phyloP scores from a whole-genome alignment of 805 yeast species.

The Cyberlindnera sargentensis region DNA sequence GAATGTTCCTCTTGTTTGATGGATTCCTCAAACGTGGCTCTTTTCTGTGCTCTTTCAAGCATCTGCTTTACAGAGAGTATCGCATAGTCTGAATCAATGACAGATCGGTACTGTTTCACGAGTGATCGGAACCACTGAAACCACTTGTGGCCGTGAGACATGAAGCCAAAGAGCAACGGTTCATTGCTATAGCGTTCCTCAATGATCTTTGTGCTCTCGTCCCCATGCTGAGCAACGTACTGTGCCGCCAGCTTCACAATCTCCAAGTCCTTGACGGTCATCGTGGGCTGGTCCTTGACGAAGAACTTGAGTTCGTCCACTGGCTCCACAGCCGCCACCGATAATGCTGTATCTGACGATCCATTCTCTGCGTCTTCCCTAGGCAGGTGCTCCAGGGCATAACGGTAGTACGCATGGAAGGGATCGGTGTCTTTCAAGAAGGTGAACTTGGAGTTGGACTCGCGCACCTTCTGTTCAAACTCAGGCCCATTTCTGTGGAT shows the following conservation, averaged over 20 bases:
- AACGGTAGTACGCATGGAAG: conserved; percentile 49
- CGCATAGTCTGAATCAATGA: conserved; percentile 19
- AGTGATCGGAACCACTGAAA: conserved; percentile 42
- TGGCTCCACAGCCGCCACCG: conserved; percentile 1
- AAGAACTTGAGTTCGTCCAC: conserved; percentile 11
- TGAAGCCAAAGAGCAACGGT: conserved; percentile 60
- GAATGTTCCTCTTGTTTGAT: conserved; percentile 30
- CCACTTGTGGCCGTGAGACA: conserved; percentile 53
- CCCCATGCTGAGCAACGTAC: conserved; percentile 56
- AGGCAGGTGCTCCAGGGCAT: conserved; percentile 33
- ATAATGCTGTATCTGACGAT: conserved; percentile 8
- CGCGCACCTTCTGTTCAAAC: conserved; percentile 52
- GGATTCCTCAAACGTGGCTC: conserved; percentile 48
- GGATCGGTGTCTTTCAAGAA: conserved; percentile 53
- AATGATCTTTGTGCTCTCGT: conserved; percentile 30
- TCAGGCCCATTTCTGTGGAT: conserved; percentile 60
- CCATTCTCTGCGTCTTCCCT: conserved; percentile 17
- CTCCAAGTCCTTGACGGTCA: conserved; percentile 60
- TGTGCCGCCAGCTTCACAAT: conserved; percentile 68
- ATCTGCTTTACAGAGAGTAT: conserved; percentile 24
- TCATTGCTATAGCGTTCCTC: conserved; percentile 27
- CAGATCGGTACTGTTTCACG: conserved; percentile 46
- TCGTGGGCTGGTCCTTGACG: conserved; percentile 22
- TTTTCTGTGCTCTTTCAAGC: conserved; percentile 38
- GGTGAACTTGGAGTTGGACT: conserved; percentile 45